Evolutionary conservation across 148 eudicot species (phyloP), one percentile per base, ranked within the genome.

Genomic region (Camellia lanceoleosa): DNA sequence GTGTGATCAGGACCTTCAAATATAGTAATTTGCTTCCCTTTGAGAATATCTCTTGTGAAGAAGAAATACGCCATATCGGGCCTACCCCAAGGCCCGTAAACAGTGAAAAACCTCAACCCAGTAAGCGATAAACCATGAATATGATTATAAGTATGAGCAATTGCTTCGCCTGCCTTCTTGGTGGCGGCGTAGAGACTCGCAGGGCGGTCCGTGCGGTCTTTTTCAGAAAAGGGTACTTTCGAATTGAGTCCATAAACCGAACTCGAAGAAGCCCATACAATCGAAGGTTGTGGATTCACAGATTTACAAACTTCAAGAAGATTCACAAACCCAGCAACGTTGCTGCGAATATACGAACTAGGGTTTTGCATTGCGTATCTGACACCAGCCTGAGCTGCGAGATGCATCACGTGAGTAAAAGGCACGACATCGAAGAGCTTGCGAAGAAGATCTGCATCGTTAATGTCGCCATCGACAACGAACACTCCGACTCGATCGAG

Each of bases 61-160:
- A 87, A 90, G 86, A 89, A 92, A 76, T 92, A 92, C n/a, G 97
- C 97, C 97, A 92, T 92, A 62, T 92, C 97, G 0, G 93, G 97
- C 81, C 97, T 81, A 0, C 97, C 97, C 97, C 97, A 92, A 1
- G 97, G 97, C 9, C 97, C 97, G 61, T 90, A 90, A 11, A 92
- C 97, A 0, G 93, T 92, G 78, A 92, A 92, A 62, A 92, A 92
- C 43, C 97, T 30, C 74, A 92, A 85, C 61, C 92, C 97, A 3
- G 97, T 92, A 44, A 92, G 79, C 0, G 93, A 90, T 8, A 92
- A 71, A 64, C 97, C 97, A 30, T 92, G 77, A 7, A 92, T 90
- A 61, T 90, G 93, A 83, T 92, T 92, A 80, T 92, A 92, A 76
- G 87, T 85, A 80, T 92, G 97, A 0, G 93, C 87, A 7, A 92